Percentiles rank a stretch among this genome's conserved stretches.
phyloP scores from a whole-genome alignment of 1,139 yeast species.

The Hemisphaericaspora lyxosophila region DNA sequence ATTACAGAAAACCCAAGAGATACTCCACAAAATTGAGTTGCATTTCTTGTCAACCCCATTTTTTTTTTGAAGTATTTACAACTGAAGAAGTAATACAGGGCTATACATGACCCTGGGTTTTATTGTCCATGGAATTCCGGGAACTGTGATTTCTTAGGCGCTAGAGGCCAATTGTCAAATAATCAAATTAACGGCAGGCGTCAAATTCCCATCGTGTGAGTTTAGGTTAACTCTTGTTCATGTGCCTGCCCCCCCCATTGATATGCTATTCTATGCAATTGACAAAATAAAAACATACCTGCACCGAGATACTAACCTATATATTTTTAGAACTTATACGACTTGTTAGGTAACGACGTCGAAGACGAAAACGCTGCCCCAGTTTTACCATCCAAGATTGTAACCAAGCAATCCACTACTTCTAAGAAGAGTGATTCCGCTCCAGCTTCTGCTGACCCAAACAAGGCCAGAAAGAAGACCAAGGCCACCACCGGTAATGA shows the following conservation, averaged over 20 bases:
- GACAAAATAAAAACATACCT: background rate
- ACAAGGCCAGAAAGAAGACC: constrained; percentile 79
- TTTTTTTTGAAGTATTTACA: too few relatives aligned
- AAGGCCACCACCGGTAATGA: constrained; percentile 80
- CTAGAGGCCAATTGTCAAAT: too few relatives aligned
- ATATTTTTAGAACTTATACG: constrained; percentile 41
- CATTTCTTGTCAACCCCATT: background rate
- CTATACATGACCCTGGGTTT: too few relatives aligned
- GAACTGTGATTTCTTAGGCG: too few relatives aligned
- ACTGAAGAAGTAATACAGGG: too few relatives aligned
- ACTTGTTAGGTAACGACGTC: constrained; percentile 72
- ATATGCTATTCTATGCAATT: background rate
- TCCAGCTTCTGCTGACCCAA: constrained; percentile 79
- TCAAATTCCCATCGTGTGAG: too few relatives aligned
- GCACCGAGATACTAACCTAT: constrained; percentile 18
- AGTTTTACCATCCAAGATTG: constrained; percentile 61
- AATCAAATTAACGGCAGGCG: too few relatives aligned
- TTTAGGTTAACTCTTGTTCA: too few relatives aligned
- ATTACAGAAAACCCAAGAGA: background rate
- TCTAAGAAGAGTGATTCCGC: constrained; percentile 87
- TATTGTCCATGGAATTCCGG: too few relatives aligned
- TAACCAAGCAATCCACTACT: constrained; percentile 79
- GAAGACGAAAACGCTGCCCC: constrained; percentile 57
- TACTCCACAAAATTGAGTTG: background rate
- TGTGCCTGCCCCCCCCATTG: too few relatives aligned